Base-by-base conservation (phyloP, 306 rosid genomes). In the Quercus robur region DNA sequence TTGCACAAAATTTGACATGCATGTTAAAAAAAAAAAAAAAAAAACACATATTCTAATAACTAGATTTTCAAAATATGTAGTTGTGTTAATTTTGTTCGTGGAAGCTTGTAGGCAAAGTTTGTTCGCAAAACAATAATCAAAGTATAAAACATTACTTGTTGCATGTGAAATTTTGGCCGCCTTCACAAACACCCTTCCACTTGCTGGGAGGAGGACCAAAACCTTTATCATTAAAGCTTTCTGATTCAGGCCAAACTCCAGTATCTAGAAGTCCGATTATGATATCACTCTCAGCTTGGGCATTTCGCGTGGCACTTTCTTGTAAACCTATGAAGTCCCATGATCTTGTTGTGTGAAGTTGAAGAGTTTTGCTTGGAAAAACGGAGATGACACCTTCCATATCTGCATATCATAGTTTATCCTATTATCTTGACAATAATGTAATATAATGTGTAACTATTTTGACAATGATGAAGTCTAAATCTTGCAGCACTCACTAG, bases 271-370 rank as follows among this genome's bases (percentile, higher is more conserved):
- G 18, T 11, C 87, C 87, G 5, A 80, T 70, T 3, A 84, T 31
- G 19, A 57, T 13, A 21, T 77, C 79, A 67, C 63, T 76, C 7
- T 84, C 84, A 18, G 28, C 26, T 0, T 17, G 1, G 1, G 2
- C 17, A 19, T 14, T 33, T 30, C 70, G 12, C 33, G 55, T 57
- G 21, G 7, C 18, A 12, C 64, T 11, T 5, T 41, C 20, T 19
- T 20, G 33, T 1, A 83, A 54, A 6, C 86, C 84, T 63, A 83
- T 17, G 61, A 83, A 83, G 46, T 83, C 77, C 83, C 86, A 83
- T 1, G 86, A 83, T 19, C 69, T 69, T 52, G 86, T 78, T 1
- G 83, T 83, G 11, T 74, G 70, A 5, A 4, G 14, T 17, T 46
- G 63, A 25, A 59, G 75, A 3, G 79, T 35, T 70, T 1, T 55